Evolutionary conservation across 129 eudicot genomes (phyloP).

Genomic region (Kitagawia praeruptora): DNA sequence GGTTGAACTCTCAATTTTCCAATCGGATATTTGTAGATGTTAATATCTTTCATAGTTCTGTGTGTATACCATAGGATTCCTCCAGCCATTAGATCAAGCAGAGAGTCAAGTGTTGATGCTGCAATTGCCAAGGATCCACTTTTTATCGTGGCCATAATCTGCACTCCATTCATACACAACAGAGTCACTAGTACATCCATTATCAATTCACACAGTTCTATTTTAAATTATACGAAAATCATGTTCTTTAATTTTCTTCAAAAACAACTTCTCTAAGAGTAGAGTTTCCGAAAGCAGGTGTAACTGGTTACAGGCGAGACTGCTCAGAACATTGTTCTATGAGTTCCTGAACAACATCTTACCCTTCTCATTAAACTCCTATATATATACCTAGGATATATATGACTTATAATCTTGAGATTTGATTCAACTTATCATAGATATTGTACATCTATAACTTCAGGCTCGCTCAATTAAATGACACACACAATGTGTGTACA

Average conservation of each 20-base stretch:
- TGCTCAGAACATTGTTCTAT: no score
- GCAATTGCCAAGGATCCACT: conserved; percentile 75
- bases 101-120: conserved; percentile 68
- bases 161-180: not conserved
- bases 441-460: not conserved
- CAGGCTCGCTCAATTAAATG: no score
- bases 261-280: no score
- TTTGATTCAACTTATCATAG: not conserved
- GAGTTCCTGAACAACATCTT: no score
- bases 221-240: no score
- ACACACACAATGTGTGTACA: no score
- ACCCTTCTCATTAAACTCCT: no score
- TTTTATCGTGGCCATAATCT: conserved; percentile 59
- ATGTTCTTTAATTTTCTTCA: no score
- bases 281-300: no score
- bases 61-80: conserved; percentile 73
- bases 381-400: no score
- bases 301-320: no score
- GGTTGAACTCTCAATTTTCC: conserved; percentile 71
- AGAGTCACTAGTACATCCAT: not conserved
- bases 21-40: conserved; percentile 63
- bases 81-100: conserved; percentile 77
- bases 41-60: conserved; percentile 51
- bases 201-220: not conserved
- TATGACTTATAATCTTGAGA: no score